Evolutionary conservation across 257 asterid genomes (phyloP).

Genomic region (Nicotiana tabacum): DNA sequence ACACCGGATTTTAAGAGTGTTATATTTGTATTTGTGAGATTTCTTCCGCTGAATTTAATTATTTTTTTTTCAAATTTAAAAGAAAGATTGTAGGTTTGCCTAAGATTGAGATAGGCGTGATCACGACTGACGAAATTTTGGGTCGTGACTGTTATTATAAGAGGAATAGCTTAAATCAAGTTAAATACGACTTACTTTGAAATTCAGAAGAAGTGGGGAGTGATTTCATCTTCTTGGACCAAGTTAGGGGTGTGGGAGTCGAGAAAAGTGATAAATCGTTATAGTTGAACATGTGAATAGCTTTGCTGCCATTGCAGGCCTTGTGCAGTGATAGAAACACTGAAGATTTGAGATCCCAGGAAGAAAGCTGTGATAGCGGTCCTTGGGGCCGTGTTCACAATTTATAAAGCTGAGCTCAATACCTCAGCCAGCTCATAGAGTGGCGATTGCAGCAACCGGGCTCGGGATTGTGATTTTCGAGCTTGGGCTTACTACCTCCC

Average conservation of each 20-base stretch:
- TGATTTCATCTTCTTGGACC: background rate
- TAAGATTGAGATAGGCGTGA: too few relatives aligned
- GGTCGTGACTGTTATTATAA: background rate
- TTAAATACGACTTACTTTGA: background rate
- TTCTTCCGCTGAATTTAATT: too few relatives aligned
- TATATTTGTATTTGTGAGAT: too few relatives aligned
- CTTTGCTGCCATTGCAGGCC: background rate
- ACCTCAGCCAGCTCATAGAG: background rate
- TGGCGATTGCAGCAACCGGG: background rate
- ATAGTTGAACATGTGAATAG: background rate
- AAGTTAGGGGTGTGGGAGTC: background rate
- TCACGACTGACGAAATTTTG: background rate
- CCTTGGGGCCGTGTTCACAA: background rate
- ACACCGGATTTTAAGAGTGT: too few relatives aligned
- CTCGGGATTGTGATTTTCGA: background rate
- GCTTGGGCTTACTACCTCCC: background rate
- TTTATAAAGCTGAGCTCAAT: background rate
- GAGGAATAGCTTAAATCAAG: background rate
- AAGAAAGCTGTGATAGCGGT: background rate
- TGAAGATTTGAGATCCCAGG: background rate
- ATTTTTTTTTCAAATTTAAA: too few relatives aligned
- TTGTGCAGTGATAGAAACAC: background rate
- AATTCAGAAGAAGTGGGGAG: background rate
- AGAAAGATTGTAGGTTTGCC: too few relatives aligned
- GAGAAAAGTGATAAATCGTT: background rate